Conservation (phyloP, 148 eudicot genomes). For the Oxyria digyna region DNA sequence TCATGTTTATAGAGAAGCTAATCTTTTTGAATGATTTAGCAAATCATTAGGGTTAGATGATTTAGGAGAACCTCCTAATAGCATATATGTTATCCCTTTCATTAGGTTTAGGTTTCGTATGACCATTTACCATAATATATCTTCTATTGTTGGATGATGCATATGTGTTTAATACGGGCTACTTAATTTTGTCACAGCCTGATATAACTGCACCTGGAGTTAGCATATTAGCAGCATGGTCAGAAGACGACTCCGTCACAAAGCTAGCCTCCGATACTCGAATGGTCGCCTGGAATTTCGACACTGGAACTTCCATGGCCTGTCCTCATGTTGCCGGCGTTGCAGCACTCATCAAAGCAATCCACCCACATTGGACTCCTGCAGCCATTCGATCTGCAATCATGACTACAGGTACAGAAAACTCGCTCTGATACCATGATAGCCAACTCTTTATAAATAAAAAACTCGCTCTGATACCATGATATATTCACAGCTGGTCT, state of each 20-base stretch:
- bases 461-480: background rate
- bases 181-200: conserved; percentile 11
- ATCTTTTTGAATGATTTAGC: too few relatives aligned
- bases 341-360: conserved; percentile 14
- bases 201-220: conserved; percentile 25
- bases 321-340: conserved; percentile 22
- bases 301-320: conserved; percentile 20
- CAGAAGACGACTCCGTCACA: conserved; percentile 10
- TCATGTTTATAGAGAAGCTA: too few relatives aligned
- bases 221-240: conserved; percentile 21
- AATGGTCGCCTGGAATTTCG: conserved; percentile 12
- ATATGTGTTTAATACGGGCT: too few relatives aligned
- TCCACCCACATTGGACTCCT: conserved; percentile 67
- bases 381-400: conserved; percentile 87
- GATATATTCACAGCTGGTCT: conserved; percentile 36
- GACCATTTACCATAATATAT: too few relatives aligned
- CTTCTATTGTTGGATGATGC: too few relatives aligned
- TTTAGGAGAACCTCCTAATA: too few relatives aligned
- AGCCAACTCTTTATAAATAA: too few relatives aligned
- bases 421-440: too few relatives aligned
- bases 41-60: too few relatives aligned
- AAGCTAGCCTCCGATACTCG: conserved; percentile 5
- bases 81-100: too few relatives aligned
- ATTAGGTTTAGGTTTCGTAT: too few relatives aligned
- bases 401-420: conserved; percentile 43